A percentile compares a stretch with the other conserved stretches of the same genome.
These are phyloP conservation scores for Colletotrichum costaricense DNA, from an alignment of 2,329 filamentous ascomycete genomes.

Conservation along the genomic window DNA sequence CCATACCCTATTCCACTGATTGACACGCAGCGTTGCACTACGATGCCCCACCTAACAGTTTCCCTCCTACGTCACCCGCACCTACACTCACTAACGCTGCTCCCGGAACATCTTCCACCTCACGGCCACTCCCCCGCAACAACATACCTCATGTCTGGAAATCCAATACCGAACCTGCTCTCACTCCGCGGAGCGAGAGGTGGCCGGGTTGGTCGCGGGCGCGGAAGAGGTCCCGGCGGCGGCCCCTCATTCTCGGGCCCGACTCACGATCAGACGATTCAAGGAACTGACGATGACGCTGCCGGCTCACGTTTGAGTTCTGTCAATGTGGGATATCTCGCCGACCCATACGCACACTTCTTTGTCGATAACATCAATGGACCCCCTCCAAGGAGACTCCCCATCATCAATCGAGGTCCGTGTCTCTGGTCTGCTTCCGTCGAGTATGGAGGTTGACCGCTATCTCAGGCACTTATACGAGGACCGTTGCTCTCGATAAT, in stretches of 20 bases:
- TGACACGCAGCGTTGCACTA: not conserved
- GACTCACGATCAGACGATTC: constrained; percentile 79
- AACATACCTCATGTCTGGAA: constrained; percentile 69
- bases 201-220: constrained; percentile 50
- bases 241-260: constrained; percentile 43
- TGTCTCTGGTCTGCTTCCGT: constrained; percentile 34
- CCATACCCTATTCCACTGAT: not conserved
- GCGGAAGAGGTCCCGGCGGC: constrained; percentile 45
- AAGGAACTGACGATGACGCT: constrained; percentile 92
- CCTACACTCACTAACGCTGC: not conserved
- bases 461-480: constrained; percentile 84
- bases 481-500: constrained; percentile 84
- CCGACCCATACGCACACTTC: constrained; percentile 80
- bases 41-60: constrained; percentile 10
- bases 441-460: constrained; percentile 34
- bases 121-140: not conserved
- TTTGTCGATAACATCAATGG: constrained; percentile 69
- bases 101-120: not conserved
- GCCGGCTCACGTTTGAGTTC: constrained; percentile 90
- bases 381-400: constrained; percentile 73
- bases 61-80: constrained; percentile 21
- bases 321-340: constrained; percentile 84
- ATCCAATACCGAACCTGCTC: constrained; percentile 83
- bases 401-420: constrained; percentile 93
- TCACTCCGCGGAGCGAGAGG: constrained; percentile 61